Evolutionary conservation across 1,284 basidiomycete species (phyloP).

Genomic region (Omphalotus olearius): DNA sequence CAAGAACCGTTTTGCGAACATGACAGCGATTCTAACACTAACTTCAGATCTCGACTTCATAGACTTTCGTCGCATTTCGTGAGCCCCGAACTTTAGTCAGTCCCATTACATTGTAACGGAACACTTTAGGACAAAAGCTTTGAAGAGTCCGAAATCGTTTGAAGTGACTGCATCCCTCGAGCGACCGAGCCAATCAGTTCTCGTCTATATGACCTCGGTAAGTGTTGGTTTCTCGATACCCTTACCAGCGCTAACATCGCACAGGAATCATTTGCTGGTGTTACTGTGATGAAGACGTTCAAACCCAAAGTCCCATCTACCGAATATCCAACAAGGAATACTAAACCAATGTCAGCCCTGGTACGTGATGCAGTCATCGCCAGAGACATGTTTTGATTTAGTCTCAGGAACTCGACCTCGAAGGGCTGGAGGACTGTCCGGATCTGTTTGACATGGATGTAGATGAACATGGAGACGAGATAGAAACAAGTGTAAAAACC

Average conservation of each 20-base stretch:
- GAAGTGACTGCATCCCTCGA: slow-evolving; percentile 50
- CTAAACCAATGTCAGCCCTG: slow-evolving; percentile 59
- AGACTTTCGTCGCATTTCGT: slow-evolving; percentile 77
- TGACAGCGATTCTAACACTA: slow-evolving; percentile 66
- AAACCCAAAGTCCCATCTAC: slow-evolving; percentile 50
- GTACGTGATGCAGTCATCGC: slow-evolving; percentile 29
- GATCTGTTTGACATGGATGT: slow-evolving; percentile 60
- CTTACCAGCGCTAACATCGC: not conserved
- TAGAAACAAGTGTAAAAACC: not conserved
- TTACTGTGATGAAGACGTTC: slow-evolving; percentile 46
- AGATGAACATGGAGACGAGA: slow-evolving; percentile 32
- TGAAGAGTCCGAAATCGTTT: slow-evolving; percentile 56
- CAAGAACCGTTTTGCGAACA: slow-evolving; percentile 43
- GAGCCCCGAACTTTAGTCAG: slow-evolving; percentile 25
- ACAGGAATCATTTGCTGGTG: slow-evolving; percentile 68
- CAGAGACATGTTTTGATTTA: slow-evolving; percentile 6
- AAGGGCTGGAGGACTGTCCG: slow-evolving; percentile 59
- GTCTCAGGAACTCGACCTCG: slow-evolving; percentile 55
- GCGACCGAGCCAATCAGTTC: slow-evolving; percentile 71
- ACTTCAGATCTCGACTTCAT: slow-evolving; percentile 70
- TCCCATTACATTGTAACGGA: not conserved
- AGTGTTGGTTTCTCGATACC: slow-evolving; percentile 1
- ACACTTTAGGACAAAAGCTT: slow-evolving; percentile 54
- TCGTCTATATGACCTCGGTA: slow-evolving; percentile 64
- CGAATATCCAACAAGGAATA: slow-evolving; percentile 63